Base-by-base conservation (phyloP, 345 rosid genomes). In the Jatropha curcas region DNA sequence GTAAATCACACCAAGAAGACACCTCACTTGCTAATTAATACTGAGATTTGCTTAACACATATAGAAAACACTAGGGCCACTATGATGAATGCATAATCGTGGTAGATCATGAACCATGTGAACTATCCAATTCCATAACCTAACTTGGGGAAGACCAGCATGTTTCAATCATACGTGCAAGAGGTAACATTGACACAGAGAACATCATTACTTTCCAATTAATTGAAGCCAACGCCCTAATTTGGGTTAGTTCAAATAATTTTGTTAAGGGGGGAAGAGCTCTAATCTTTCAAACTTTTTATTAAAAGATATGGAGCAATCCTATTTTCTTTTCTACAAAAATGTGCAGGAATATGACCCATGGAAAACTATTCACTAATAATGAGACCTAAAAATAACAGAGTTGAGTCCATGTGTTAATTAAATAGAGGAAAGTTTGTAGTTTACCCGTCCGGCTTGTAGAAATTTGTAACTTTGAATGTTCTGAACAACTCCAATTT, bases 111-210 rank as follows among this genome's bases (percentile, higher is more conserved):
- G 30, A 51, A 43, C 63, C 68, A 50, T 65, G 52, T 58, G 56
- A 66, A 62, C 62, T 77, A 72, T 45, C 78, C 65, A 73, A 67
- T 31, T 53, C 37, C 11, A 13, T 33, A 52, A 55, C 71, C 67
- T 61, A 63, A 64, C 66, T 39, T 63, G 34, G n/a, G 45, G 63
- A n/a, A 69, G 41, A 59, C 20, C 34, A 55, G 71, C 71, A 73
- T 61, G 53, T 56, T 34, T 27, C 39, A 0, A 52, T 46, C 25
- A 65, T 20, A 25, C 16, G 25, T 11, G 19, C 56, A 28, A 7
- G 31, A 35, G 50, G 17, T 33, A 35, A 41, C 59, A 30, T n/a
- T 11, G 9, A 10, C 51, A 67, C 60, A 31, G 30, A 70, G 13
- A 22, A 22, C 65, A 28, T n/a, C n/a, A n/a, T n/a, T n/a, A n/a